These are phyloP conservation scores for Dysphania ambrosioides DNA, from an alignment of 148 eudicot species.

Conservation along the genomic window DNA sequence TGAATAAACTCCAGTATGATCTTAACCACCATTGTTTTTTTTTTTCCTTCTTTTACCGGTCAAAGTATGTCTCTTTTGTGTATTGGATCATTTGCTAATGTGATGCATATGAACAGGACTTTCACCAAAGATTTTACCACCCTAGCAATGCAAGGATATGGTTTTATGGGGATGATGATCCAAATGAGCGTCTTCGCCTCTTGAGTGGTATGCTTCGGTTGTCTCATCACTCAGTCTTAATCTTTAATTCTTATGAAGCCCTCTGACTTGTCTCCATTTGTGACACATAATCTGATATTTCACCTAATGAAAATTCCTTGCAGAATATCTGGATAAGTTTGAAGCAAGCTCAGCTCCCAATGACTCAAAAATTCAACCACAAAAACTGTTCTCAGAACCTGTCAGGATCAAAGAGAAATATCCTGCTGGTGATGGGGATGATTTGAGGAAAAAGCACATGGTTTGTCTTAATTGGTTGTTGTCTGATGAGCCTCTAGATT, in stretches of 20 bases:
- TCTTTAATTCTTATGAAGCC: background rate
- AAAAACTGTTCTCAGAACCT: slow-evolving; percentile 76
- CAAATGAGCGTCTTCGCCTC: slow-evolving; percentile 83
- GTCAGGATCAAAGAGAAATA: slow-evolving; percentile 76
- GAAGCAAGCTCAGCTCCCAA: slow-evolving; percentile 75
- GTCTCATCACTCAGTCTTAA: background rate
- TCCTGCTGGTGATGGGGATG: slow-evolving; percentile 91
- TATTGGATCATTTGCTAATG: background rate
- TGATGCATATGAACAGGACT: slow-evolving; percentile 56
- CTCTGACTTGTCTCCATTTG: background rate
- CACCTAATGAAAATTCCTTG: background rate
- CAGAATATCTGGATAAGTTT: slow-evolving; percentile 90
- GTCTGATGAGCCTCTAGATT: slow-evolving; percentile 74
- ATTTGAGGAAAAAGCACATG: slow-evolving; percentile 89
- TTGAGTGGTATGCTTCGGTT: slow-evolving; percentile 64
- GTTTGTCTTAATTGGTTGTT: slow-evolving; percentile 97
- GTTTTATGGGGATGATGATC: slow-evolving; percentile 98
- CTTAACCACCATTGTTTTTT: background rate
- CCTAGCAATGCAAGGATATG: slow-evolving; percentile 98
- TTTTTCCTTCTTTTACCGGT: background rate
- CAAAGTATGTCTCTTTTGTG: background rate
- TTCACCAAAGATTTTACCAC: slow-evolving; percentile 84
- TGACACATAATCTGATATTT: background rate
- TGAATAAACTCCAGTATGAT: no score
- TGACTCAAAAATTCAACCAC: slow-evolving; percentile 65